Base-by-base conservation (phyloP, 2,329 filamentous ascomycete genomes). In the Alternaria longipes region DNA sequence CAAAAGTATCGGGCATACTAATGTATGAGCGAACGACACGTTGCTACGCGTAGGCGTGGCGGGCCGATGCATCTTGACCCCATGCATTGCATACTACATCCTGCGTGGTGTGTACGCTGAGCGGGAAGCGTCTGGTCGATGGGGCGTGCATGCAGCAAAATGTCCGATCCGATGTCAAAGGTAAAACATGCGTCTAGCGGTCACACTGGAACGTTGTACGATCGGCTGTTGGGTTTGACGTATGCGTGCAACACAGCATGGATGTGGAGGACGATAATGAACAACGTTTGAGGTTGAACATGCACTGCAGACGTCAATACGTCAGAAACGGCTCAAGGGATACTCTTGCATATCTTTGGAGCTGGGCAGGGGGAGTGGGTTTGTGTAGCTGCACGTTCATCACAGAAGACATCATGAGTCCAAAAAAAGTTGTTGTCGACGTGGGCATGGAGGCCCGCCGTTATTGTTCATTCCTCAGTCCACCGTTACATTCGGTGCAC, bases 391-490 rank as follows among this genome's bases (percentile, higher is more conserved):
- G 38, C 18, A 56, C 14, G 16, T 20, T 51, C 20, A 38, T 54
- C 47, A 51, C 18, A 40, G 28, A n/a, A 20, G 18, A 12, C 42
- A 42, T 51, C 28, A 32, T 18, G 26, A 26, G 20, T 7, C 14
- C 14, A 41, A 20, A 26, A 9, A 32, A 9, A 36, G 46, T 34
- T 24, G 22, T 38, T 44, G 46, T 59, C 45, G 52, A 59, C 49
- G 47, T 60, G 49, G 64, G 65, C 56, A 51, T 52, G 49, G 58
- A 63, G 42, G 40, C 67, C 61, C 58, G 55, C 54, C 50, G 24
- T 60, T 47, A 54, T 52, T 67, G 47, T 67, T 66, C 38, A 70
- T 70, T 72, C 46, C 63, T 64, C 34, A 60, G 59, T 59, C 58
- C 68, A 53, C 58, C 47, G 60, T 61, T 42, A 59, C 60, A 46